These are phyloP conservation scores for Botryotinia convoluta DNA, from an alignment of 2,329 filamentous ascomycete species.

Conservation along the genomic window DNA sequence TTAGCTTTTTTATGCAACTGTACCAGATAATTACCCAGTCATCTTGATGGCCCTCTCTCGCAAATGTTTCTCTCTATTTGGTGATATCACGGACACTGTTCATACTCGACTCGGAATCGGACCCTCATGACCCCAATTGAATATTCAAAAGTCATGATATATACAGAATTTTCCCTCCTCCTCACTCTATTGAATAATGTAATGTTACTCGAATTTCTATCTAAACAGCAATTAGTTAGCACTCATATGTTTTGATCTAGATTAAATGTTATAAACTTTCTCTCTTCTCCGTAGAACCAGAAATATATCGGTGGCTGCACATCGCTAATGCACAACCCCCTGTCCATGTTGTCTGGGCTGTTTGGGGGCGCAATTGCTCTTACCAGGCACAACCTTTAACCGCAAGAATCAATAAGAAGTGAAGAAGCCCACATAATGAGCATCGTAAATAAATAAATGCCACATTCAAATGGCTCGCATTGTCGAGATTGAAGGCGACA, in stretches of 20 bases:
- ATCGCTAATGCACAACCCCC: slow-evolving; percentile 7
- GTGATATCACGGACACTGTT: background rate
- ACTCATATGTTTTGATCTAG: background rate
- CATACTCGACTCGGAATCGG: background rate
- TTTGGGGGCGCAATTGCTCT: background rate
- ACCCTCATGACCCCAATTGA: background rate
- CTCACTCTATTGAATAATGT: background rate
- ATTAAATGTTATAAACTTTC: background rate
- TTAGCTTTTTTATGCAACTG: background rate
- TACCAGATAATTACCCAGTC: background rate
- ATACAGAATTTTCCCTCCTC: background rate
- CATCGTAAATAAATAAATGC: background rate
- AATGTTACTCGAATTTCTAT: background rate
- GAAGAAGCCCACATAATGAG: background rate
- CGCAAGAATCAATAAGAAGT: background rate
- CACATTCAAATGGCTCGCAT: background rate
- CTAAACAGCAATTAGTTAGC: background rate
- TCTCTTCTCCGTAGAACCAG: background rate
- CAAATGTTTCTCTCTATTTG: background rate
- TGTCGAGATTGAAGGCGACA: background rate
- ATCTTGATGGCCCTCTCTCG: background rate
- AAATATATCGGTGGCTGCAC: background rate
- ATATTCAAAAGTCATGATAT: background rate
- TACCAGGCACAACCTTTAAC: background rate
- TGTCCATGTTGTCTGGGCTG: background rate